Conservation (phyloP, 768 basidiomycete genomes). For the Tulasnella sp. region DNA sequence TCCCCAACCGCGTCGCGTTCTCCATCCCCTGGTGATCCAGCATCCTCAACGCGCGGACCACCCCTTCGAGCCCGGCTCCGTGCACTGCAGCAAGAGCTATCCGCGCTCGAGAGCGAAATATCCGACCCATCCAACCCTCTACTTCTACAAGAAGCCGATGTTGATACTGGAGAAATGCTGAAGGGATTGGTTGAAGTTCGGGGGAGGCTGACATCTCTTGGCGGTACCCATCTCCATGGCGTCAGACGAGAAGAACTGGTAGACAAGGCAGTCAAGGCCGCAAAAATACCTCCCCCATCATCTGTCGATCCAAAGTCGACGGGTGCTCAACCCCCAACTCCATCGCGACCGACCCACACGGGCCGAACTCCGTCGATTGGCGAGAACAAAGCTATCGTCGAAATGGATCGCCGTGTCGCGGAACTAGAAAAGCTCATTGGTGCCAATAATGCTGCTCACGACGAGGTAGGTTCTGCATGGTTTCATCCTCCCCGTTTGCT, state of each 20-base stretch:
- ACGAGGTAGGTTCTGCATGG: slow-evolving; percentile 59
- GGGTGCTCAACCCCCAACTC: slow-evolving; percentile 18
- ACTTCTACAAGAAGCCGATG: slow-evolving; percentile 53
- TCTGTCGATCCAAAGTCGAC: slow-evolving; percentile 19
- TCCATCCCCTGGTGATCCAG: slow-evolving; percentile 40
- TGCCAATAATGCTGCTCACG: slow-evolving; percentile 68
- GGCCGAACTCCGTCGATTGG: slow-evolving; percentile 21
- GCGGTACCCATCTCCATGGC: not conserved
- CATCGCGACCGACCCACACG: slow-evolving; percentile 30
- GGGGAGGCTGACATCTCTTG: slow-evolving; percentile 62
- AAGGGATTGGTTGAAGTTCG: slow-evolving; percentile 73
- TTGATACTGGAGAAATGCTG: slow-evolving; percentile 69
- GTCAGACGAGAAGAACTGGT: slow-evolving; percentile 11
- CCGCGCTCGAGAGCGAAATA: slow-evolving; percentile 77
- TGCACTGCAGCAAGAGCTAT: slow-evolving; percentile 70
- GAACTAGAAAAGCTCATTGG: slow-evolving; percentile 78
- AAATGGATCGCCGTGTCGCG: slow-evolving; percentile 79
- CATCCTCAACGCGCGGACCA: slow-evolving; percentile 37
- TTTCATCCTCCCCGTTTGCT: not conserved
- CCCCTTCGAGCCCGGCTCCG: slow-evolving; percentile 50
- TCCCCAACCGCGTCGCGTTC: slow-evolving; percentile 42
- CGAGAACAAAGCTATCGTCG: slow-evolving; percentile 54
- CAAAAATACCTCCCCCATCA: slow-evolving; percentile 24
- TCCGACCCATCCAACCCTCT: slow-evolving; percentile 73
- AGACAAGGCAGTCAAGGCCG: slow-evolving; percentile 7